These are phyloP conservation scores for Lasiosphaeriaceae sp. DNA, from an alignment of 495 filamentous ascomycete genomes.

Conservation along the genomic window DNA sequence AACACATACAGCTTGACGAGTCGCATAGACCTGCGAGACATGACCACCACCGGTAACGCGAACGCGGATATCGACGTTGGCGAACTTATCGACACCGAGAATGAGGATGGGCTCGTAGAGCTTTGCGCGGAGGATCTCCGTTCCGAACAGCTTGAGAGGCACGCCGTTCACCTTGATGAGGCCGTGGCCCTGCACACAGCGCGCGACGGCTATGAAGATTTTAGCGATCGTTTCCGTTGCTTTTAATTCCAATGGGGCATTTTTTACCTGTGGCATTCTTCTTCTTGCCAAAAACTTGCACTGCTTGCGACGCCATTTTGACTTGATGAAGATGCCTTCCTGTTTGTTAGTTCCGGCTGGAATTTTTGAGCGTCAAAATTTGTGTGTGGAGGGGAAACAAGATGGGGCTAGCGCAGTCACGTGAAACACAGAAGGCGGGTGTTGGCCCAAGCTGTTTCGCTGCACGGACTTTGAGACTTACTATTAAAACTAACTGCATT, in stretches of 20 bases:
- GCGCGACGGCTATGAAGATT: constrained; percentile 31
- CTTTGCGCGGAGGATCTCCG: constrained; percentile 97
- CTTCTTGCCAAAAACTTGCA: constrained; percentile 40
- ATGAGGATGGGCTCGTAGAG: constrained; percentile 94
- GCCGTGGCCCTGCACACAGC: constrained; percentile 49
- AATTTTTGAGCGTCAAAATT: constrained; percentile 30
- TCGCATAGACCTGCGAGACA: constrained; percentile 95
- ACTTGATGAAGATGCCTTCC: constrained; percentile 29
- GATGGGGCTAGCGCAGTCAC: constrained; percentile 34
- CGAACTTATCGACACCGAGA: constrained; percentile 92
- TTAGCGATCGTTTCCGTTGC: constrained; percentile 8
- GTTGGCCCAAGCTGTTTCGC: constrained; percentile 12
- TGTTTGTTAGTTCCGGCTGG: constrained; percentile 30
- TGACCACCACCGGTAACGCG: constrained; percentile 96
- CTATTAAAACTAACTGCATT: background rate
- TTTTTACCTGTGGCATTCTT: constrained; percentile 38
- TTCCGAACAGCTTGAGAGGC: constrained; percentile 87
- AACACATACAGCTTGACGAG: constrained; percentile 73
- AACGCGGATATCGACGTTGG: constrained; percentile 84
- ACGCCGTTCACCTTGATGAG: constrained; percentile 98
- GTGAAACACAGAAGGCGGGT: constrained; percentile 11
- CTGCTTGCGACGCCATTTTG: constrained; percentile 36
- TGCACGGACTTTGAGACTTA: background rate
- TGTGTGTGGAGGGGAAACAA: constrained; percentile 35
- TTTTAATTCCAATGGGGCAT: constrained; percentile 3